Conservation (phyloP, 208 protist genomes). For the Trypanosoma melophagium region DNA sequence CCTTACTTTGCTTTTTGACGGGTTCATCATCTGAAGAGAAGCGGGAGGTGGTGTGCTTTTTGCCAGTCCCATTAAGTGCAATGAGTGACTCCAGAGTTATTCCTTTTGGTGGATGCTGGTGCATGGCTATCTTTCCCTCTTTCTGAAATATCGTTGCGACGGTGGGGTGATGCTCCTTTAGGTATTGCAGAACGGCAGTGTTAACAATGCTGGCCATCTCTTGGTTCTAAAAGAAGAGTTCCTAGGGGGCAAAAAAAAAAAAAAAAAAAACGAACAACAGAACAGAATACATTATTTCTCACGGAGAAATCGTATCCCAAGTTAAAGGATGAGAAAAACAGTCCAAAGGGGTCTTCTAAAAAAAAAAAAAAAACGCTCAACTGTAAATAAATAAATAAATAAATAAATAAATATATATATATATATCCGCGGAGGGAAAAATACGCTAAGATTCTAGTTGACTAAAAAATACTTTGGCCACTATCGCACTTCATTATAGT, state of each 20-base stretch:
- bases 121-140: conserved; percentile 7
- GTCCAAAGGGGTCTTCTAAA: not conserved
- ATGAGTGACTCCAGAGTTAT: conserved; percentile 31
- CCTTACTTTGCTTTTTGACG: conserved; percentile 27
- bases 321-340: not conserved
- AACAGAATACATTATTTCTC: not conserved
- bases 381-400: not conserved
- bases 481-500: too few species aligned
- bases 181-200: conserved; percentile 49
- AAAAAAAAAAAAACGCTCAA: not conserved
- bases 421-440: not conserved
- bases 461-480: too few species aligned
- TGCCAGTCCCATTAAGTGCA: not conserved
- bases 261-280: not conserved
- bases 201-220: conserved; percentile 53
- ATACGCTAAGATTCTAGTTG: not conserved
- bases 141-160: conserved; percentile 41
- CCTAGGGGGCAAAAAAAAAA: conserved; percentile 1
- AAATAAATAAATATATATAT: not conserved
- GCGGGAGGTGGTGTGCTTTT: not conserved
- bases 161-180: conserved; percentile 37
- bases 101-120: conserved; percentile 10
- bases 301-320: too few species aligned
- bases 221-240: conserved; percentile 1
- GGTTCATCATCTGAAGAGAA: conserved; percentile 29